Conservation (phyloP, 805 yeast genomes). For the Candida vartiovaarae region DNA sequence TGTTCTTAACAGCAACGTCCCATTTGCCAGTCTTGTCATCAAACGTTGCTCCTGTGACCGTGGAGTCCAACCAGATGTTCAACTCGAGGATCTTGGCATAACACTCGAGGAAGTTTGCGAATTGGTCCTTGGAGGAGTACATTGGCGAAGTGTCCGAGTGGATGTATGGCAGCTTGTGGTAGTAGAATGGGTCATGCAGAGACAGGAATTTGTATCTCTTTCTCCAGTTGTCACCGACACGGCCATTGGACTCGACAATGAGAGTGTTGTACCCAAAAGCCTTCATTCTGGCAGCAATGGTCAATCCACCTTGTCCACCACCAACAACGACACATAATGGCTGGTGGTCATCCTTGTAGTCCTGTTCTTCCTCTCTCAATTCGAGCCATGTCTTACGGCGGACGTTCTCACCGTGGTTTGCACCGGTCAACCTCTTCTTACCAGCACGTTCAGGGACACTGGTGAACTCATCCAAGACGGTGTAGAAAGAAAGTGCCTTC, state of each 20-base stretch:
- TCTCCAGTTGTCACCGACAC: constrained; percentile 43
- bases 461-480: constrained; percentile 28
- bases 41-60: constrained; percentile 27
- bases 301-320: constrained; percentile 41
- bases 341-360: constrained; percentile 27
- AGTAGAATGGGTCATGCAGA: constrained; percentile 39
- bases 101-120: constrained; percentile 36
- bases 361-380: constrained; percentile 24
- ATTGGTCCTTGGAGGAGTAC: constrained; percentile 37
- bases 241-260: constrained; percentile 30
- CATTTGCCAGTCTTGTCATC: constrained; percentile 25
- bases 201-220: constrained; percentile 37
- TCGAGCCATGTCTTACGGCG: constrained; percentile 35
- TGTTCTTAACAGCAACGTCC: constrained; percentile 28
- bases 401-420: constrained; percentile 32
- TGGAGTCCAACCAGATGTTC: constrained; percentile 29
- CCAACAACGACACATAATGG: constrained; percentile 40
- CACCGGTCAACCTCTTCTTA: constrained; percentile 29
- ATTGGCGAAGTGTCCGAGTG: constrained; percentile 35
- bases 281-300: constrained; percentile 36
- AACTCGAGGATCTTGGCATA: constrained; percentile 36
- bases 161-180: constrained; percentile 35
- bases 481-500: constrained; percentile 28
- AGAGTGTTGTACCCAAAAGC: constrained; percentile 34
- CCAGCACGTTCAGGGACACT: constrained; percentile 28